These are phyloP conservation scores for Pterocarpus santalinus DNA, from an alignment of 306 rosid genomes.

Conservation along the genomic window DNA sequence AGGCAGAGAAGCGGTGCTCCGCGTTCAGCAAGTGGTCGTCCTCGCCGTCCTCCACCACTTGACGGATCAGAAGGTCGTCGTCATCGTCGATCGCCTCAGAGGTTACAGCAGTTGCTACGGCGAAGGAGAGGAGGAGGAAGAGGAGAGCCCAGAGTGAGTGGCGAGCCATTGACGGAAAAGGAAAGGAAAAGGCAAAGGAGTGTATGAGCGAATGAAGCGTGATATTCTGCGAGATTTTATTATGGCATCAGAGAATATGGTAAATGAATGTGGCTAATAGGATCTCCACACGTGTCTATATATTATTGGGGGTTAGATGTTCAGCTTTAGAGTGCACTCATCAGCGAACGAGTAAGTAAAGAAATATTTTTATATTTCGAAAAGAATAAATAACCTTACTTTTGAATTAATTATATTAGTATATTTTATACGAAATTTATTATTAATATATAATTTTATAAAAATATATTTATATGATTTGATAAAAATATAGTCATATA, in stretches of 20 bases:
- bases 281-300: constrained; percentile 16
- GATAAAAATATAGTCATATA: too few relatives aligned
- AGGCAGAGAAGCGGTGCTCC: constrained; percentile 73
- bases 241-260: constrained; percentile 11
- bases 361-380: too few relatives aligned
- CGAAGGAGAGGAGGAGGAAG: constrained; percentile 39
- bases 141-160: constrained; percentile 26
- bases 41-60: constrained; percentile 63
- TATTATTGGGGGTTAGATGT: constrained; percentile 16
- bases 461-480: too few relatives aligned
- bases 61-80: constrained; percentile 64
- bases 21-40: constrained; percentile 67
- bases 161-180: constrained; percentile 48
- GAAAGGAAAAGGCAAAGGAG: neutral
- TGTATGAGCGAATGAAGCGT: neutral
- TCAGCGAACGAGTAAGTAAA: neutral
- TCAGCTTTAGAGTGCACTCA: constrained; percentile 4
- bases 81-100: constrained; percentile 15
- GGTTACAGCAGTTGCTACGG: constrained; percentile 37
- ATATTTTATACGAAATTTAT: too few relatives aligned
- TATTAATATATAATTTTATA: too few relatives aligned
- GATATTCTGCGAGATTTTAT: neutral
- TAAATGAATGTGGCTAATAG: neutral
- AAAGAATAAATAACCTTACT: too few relatives aligned
- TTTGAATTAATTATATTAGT: too few relatives aligned